These are phyloP conservation scores for Deinandra increscens DNA, from an alignment of 129 eudicot species.

Conservation along the genomic window DNA sequence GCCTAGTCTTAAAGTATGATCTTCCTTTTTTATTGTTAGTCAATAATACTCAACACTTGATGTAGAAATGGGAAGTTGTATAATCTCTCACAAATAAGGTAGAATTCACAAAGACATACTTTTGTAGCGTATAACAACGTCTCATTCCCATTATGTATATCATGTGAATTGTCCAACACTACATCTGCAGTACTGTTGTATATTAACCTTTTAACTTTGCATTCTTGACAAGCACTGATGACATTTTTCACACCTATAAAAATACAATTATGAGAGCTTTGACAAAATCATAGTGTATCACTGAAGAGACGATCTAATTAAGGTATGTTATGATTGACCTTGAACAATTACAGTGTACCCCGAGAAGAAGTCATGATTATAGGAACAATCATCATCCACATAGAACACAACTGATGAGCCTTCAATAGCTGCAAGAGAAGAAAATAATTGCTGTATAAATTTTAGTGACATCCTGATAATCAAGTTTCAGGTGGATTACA, in stretches of 20 bases:
- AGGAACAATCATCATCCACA: conserved; percentile 42
- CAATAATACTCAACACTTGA: conserved; percentile 6
- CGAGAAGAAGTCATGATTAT: conserved; percentile 45
- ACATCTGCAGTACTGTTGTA: conserved; percentile 80
- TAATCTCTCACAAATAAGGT: conserved; percentile 9
- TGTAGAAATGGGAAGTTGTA: not conserved
- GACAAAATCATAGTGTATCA: conserved; percentile 4
- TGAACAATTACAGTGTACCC: conserved; percentile 73
- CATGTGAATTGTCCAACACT: conserved; percentile 56
- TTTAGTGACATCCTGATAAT: conserved; percentile 19
- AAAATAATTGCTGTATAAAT: not conserved
- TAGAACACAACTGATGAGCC: conserved; percentile 81
- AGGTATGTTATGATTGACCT: conserved; percentile 46
- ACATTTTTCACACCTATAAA: conserved; percentile 72
- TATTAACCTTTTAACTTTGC: conserved; percentile 63
- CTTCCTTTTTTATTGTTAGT: not conserved
- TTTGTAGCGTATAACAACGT: conserved; percentile 58
- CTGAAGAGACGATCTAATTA: conserved; percentile 1
- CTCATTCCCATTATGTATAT: conserved; percentile 64
- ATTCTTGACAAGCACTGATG: conserved; percentile 72
- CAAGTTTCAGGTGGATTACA: not conserved
- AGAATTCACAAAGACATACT: conserved; percentile 44
- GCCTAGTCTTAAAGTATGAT: not conserved
- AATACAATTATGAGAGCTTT: not conserved
- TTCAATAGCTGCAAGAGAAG: conserved; percentile 55